Conservation (phyloP, 305 asterid species). For the Fraxinus sp. region DNA sequence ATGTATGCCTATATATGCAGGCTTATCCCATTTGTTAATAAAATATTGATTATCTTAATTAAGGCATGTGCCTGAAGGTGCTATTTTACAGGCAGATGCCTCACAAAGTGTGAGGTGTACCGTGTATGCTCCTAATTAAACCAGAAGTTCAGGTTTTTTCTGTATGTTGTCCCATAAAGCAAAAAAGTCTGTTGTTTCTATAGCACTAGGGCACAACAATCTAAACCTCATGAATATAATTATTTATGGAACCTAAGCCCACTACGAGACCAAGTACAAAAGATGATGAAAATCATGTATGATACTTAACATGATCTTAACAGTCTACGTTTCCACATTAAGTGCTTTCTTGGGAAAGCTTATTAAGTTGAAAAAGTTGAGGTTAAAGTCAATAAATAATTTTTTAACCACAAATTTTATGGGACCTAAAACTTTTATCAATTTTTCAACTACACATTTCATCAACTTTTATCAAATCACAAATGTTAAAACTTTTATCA, state of each 20-base stretch:
- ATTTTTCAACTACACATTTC: background rate
- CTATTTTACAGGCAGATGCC: background rate
- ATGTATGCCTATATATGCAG: background rate
- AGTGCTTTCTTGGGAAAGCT: background rate
- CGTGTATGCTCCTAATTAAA: background rate
- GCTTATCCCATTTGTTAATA: background rate
- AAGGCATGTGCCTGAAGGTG: background rate
- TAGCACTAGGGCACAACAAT: background rate
- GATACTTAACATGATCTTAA: background rate
- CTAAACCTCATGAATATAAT: background rate
- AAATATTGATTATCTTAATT: background rate
- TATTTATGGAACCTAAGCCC: background rate
- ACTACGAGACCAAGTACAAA: background rate
- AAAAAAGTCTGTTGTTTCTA: background rate
- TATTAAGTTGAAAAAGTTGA: background rate
- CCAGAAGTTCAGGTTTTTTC: background rate
- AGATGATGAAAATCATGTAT: slow-evolving; percentile 2
- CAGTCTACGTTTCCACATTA: background rate
- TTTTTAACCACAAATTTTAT: background rate
- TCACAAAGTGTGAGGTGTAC: background rate
- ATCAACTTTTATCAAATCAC: background rate
- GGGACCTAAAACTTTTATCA: background rate
- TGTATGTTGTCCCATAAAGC: background rate
- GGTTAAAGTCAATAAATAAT: background rate
- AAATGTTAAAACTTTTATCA: background rate